Conservation (phyloP, 441 rosid species). For the Omphalea diandra region DNA sequence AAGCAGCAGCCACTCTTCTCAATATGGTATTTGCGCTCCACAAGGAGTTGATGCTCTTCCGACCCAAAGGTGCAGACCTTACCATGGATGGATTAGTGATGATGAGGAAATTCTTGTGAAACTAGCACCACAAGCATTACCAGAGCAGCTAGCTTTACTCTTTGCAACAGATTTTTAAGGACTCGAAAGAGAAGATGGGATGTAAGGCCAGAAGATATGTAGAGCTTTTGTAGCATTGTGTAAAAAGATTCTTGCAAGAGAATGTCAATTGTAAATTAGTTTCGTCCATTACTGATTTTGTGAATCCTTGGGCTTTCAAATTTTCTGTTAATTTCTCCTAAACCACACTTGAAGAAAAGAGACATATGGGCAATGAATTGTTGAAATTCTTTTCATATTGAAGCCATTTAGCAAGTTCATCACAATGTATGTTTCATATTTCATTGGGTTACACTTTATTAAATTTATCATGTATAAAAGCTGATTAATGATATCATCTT, state of each 20-base stretch:
- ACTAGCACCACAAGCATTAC: slow-evolving; percentile 27
- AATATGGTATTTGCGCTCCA: background rate
- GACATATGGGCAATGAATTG: too few species aligned
- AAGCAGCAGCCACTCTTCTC: slow-evolving; percentile 5
- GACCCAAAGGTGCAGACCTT: slow-evolving; percentile 17
- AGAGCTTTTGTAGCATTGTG: background rate
- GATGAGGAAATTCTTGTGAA: slow-evolving; percentile 29
- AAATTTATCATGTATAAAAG: too few species aligned
- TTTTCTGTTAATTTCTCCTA: too few species aligned
- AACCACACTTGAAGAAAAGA: too few species aligned
- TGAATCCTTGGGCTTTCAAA: too few species aligned
- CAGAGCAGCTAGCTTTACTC: slow-evolving; percentile 19
- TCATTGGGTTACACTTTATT: too few species aligned
- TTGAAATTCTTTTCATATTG: too few species aligned
- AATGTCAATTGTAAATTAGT: background rate
- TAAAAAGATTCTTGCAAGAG: too few species aligned
- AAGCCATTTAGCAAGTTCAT: too few species aligned
- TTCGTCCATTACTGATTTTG: too few species aligned
- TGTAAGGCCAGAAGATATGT: slow-evolving; percentile 27
- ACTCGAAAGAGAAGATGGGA: slow-evolving; percentile 31
- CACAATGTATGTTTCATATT: too few species aligned
- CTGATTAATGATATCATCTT: too few species aligned
- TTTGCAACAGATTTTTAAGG: background rate
- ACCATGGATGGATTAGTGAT: slow-evolving; percentile 37
- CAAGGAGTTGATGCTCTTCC: background rate